phyloP scores from a whole-genome alignment of 1,139 yeast genomes.

The Taphrina deformans region DNA sequence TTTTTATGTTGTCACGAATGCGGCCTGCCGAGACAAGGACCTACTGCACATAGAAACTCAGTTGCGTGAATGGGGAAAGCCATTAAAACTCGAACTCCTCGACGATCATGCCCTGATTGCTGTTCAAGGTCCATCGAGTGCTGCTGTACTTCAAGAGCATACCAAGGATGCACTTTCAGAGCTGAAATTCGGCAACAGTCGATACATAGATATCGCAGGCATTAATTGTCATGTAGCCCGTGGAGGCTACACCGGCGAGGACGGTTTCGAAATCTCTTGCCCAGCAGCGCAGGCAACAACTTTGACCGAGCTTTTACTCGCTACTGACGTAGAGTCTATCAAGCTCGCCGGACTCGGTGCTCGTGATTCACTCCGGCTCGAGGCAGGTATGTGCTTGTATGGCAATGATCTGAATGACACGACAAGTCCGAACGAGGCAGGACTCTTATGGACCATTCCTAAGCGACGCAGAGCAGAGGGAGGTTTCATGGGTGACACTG shows the following conservation, averaged over 20 bases:
- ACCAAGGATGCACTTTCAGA: slow-evolving; percentile 59
- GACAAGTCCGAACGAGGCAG: slow-evolving; percentile 86
- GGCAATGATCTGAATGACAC: slow-evolving; percentile 84
- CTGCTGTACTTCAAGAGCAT: slow-evolving; percentile 62
- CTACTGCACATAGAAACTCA: slow-evolving; percentile 60
- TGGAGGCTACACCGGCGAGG: slow-evolving; percentile 98
- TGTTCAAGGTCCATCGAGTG: slow-evolving; percentile 75
- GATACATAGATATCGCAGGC: slow-evolving; percentile 54
- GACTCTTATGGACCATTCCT: slow-evolving; percentile 85
- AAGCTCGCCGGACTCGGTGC: slow-evolving; percentile 95
- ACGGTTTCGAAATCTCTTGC: slow-evolving; percentile 89
- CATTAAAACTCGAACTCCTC: slow-evolving; percentile 61
- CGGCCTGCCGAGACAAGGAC: slow-evolving; percentile 89
- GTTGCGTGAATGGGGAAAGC: slow-evolving; percentile 45
- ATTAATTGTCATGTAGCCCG: slow-evolving; percentile 58
- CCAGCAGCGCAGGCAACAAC: slow-evolving; percentile 59
- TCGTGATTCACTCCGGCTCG: slow-evolving; percentile 88
- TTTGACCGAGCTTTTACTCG: slow-evolving; percentile 63
- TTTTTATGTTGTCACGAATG: slow-evolving; percentile 92
- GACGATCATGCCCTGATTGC: slow-evolving; percentile 75
- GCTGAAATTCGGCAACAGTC: slow-evolving; percentile 74
- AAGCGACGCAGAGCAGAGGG: slow-evolving; percentile 65
- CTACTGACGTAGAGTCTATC: slow-evolving; percentile 54
- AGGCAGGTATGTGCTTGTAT: slow-evolving; percentile 97
- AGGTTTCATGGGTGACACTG: slow-evolving; percentile 75